A percentile compares a stretch with the other conserved stretches of the same genome.
These are phyloP conservation scores for Paracorniculantispora psalliotae DNA, from an alignment of 2,329 filamentous ascomycete genomes.

Conservation along the genomic window DNA sequence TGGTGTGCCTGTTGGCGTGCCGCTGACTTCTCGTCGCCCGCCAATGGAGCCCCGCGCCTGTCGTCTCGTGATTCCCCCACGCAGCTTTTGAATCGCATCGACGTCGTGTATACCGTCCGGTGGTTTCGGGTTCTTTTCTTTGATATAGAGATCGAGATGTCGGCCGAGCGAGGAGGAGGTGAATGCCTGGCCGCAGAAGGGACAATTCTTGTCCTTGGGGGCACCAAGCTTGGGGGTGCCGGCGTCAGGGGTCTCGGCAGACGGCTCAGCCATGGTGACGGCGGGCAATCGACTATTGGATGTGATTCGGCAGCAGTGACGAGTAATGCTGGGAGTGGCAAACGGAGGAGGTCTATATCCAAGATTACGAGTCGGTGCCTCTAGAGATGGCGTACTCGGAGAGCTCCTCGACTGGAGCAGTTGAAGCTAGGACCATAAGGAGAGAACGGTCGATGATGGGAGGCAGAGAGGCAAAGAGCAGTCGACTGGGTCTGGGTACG, in stretches of 20 bases:
- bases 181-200: conserved; percentile 83
- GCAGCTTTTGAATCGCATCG: conserved; percentile 77
- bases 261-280: conserved; percentile 30
- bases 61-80: conserved; percentile 79
- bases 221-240: conserved; percentile 39
- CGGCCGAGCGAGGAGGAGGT: conserved; percentile 91
- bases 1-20: conserved; percentile 53
- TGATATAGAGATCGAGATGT: conserved; percentile 91
- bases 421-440: conserved; percentile 24
- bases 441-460: conserved; percentile 22
- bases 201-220: conserved; percentile 80
- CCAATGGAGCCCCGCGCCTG: conserved; percentile 65
- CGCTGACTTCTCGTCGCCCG: conserved; percentile 49
- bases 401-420: conserved; percentile 18
- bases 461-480: conserved; percentile 16
- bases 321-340: neutral
- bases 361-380: conserved; percentile 10
- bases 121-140: conserved; percentile 84
- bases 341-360: neutral
- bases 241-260: conserved; percentile 31
- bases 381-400: conserved; percentile 7
- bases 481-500: neutral
- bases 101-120: conserved; percentile 86
- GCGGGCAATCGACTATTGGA: conserved; percentile 11
- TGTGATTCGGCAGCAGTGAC: neutral